Evolutionary conservation across 192 early-diverging fungal genomes (phyloP).

Genomic region (Gryganskiella cystojenkinii): DNA sequence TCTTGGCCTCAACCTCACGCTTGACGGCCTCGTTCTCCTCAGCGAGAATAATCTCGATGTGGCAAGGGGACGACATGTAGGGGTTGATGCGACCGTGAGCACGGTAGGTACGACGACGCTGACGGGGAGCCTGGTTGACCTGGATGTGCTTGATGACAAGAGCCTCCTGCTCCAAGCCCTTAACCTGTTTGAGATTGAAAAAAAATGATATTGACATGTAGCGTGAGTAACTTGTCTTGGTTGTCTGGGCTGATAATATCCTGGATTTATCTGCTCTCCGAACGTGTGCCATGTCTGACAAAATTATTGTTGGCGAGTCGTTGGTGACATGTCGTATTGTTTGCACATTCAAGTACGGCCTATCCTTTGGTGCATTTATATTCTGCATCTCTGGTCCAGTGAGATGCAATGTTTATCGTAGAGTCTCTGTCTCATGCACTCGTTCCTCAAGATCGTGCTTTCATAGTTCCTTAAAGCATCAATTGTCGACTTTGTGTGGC

Average conservation of each 20-base stretch:
- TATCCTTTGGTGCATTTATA: too few species aligned
- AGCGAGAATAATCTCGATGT: constrained; percentile 94
- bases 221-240: background rate
- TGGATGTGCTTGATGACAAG: constrained; percentile 94
- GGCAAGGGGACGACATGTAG: constrained; percentile 95
- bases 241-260: background rate
- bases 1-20: constrained; percentile 71
- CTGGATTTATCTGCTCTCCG: too few species aligned
- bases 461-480: too few species aligned
- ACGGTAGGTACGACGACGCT: constrained; percentile 97
- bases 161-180: constrained; percentile 55
- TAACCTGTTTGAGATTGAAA: constrained; percentile 28
- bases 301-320: too few species aligned
- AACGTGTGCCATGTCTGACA: too few species aligned
- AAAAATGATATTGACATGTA: background rate
- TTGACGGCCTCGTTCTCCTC: constrained; percentile 89
- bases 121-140: constrained; percentile 98
- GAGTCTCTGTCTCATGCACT: too few species aligned
- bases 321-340: too few species aligned
- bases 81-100: constrained; percentile 90
- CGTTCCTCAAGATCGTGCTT: too few species aligned
- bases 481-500: too few species aligned
- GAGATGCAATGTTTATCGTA: too few species aligned
- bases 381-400: too few species aligned
- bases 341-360: too few species aligned